Conservation (phyloP, 1,284 basidiomycete species). For the Trametes versicolor region DNA sequence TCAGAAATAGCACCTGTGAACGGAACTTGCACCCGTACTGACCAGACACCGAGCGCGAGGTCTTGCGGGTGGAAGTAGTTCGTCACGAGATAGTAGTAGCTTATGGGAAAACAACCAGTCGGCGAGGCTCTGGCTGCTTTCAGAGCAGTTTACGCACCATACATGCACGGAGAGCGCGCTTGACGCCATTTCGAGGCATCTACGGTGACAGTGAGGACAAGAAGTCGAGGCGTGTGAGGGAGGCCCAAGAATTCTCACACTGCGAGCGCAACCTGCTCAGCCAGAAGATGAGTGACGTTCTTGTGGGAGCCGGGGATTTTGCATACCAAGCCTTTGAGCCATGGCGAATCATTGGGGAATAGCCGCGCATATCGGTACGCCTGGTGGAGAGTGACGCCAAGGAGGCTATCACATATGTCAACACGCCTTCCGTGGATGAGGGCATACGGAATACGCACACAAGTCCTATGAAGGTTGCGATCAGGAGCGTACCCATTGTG, state of each 20-base stretch:
- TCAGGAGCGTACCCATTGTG: background rate
- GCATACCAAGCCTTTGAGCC: slow-evolving; percentile 5
- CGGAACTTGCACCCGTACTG: background rate
- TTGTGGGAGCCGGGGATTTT: background rate
- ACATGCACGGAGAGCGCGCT: background rate
- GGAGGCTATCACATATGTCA: background rate
- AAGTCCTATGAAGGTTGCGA: slow-evolving; percentile 1
- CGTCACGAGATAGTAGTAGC: slow-evolving; percentile 1
- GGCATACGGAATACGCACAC: background rate
- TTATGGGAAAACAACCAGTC: background rate
- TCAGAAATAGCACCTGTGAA: background rate
- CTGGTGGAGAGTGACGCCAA: slow-evolving; percentile 5
- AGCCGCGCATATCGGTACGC: background rate
- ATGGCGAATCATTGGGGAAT: background rate
- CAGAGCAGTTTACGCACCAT: background rate
- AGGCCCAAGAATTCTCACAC: background rate
- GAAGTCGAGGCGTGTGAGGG: background rate
- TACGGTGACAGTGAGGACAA: background rate
- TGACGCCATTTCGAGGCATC: background rate
- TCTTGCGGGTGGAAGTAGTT: slow-evolving; percentile 2
- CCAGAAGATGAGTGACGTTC: background rate
- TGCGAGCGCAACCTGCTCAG: background rate
- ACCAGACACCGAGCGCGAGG: background rate
- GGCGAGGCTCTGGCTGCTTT: background rate
- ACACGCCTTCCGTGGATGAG: background rate